phyloP scores from a whole-genome alignment of 768 basidiomycete genomes.

The Podaxis pistillaris region DNA sequence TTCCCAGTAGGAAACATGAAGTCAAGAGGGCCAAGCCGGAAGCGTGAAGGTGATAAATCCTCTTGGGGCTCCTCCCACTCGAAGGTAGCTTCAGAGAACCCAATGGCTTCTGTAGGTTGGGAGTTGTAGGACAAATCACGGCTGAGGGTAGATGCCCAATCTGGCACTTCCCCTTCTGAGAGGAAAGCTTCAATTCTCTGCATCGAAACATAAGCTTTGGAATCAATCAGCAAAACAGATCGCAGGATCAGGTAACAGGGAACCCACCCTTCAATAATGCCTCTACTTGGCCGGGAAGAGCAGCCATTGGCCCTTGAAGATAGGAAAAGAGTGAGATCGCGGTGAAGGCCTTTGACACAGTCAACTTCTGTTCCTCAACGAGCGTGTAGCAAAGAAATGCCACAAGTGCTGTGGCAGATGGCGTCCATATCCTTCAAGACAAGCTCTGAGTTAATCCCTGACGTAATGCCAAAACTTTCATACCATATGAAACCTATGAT shows the following conservation, averaged over 20 bases:
- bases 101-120: conserved; percentile 32
- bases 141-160: conserved; percentile 68
- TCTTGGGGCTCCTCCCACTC: conserved; percentile 49
- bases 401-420: conserved; percentile 61
- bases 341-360: conserved; percentile 81
- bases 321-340: conserved; percentile 75
- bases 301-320: conserved; percentile 66
- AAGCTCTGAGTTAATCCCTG: conserved; percentile 3
- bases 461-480: background rate
- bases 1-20: conserved; percentile 56
- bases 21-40: conserved; percentile 56
- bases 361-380: conserved; percentile 61
- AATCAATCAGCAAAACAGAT: conserved; percentile 14
- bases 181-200: conserved; percentile 76
- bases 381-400: conserved; percentile 69
- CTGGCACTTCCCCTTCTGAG: conserved; percentile 71
- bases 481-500: conserved; percentile 70
- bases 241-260: background rate
- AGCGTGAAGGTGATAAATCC: conserved; percentile 33
- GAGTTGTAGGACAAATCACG: conserved; percentile 4
- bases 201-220: conserved; percentile 71
- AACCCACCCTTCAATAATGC: conserved; percentile 57
- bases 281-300: conserved; percentile 60
- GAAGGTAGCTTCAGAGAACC: conserved; percentile 55
- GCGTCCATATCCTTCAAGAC: conserved; percentile 63